Conservation (phyloP, 2,329 filamentous ascomycete species). For the Septoria petroselini region DNA sequence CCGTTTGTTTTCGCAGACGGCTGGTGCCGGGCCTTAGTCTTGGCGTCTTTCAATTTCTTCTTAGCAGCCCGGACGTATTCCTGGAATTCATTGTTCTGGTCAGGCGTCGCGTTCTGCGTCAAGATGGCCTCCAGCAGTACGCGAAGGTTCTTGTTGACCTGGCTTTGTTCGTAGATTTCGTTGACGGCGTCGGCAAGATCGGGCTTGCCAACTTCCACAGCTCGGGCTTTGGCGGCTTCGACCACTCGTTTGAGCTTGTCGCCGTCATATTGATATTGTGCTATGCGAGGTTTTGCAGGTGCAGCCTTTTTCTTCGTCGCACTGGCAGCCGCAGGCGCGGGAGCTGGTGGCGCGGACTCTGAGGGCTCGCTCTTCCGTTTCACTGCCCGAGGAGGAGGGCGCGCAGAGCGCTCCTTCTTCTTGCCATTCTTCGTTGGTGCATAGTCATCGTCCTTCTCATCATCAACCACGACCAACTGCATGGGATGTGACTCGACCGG, state of each 20-base stretch:
- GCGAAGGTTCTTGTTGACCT: slow-evolving; percentile 38
- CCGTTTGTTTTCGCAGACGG: slow-evolving; percentile 34
- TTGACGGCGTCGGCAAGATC: slow-evolving; percentile 43
- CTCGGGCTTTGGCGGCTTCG: slow-evolving; percentile 44
- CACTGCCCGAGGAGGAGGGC: slow-evolving; percentile 24
- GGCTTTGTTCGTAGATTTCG: slow-evolving; percentile 44
- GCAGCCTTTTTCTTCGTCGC: slow-evolving; percentile 7
- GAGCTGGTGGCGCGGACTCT: slow-evolving; percentile 23
- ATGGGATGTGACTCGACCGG: slow-evolving; percentile 38
- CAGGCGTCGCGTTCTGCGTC: slow-evolving; percentile 39
- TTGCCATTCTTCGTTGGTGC: slow-evolving; percentile 38
- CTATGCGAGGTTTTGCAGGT: slow-evolving; percentile 9
- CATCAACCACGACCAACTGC: slow-evolving; percentile 40
- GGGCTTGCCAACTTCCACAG: slow-evolving; percentile 39
- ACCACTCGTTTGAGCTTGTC: slow-evolving; percentile 37
- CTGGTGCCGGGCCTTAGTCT: slow-evolving; percentile 36
- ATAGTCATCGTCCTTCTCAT: slow-evolving; percentile 50
- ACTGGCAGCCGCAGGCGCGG: slow-evolving; percentile 9
- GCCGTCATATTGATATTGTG: slow-evolving; percentile 23
- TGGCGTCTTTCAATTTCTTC: slow-evolving; percentile 38
- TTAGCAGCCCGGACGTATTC: slow-evolving; percentile 45
- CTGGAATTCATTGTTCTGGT: slow-evolving; percentile 44
- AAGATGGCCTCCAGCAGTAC: slow-evolving; percentile 46
- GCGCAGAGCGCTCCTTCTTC: slow-evolving; percentile 32
- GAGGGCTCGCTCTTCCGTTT: slow-evolving; percentile 29